phyloP scores from a whole-genome alignment of 495 filamentous ascomycete species.

The Lasiosphaeriaceae sp. region DNA sequence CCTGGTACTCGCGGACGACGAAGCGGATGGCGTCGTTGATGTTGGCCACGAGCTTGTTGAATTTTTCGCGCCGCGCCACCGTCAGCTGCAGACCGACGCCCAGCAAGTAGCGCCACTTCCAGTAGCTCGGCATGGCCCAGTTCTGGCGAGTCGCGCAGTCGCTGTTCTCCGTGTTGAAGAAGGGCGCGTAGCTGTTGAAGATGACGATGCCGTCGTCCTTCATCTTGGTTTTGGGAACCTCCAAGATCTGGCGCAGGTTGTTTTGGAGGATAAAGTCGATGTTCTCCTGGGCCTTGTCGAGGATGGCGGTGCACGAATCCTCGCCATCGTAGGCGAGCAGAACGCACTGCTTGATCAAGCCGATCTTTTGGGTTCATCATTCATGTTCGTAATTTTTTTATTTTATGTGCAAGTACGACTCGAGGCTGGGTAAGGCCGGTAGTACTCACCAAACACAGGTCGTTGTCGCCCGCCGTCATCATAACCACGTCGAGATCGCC shows the following conservation, averaged over 20 bases:
- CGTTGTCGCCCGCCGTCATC: slow-evolving; percentile 32
- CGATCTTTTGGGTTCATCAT: neutral
- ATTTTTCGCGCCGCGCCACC: slow-evolving; percentile 42
- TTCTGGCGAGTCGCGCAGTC: slow-evolving; percentile 28
- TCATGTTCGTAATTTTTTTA: neutral
- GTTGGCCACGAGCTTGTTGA: slow-evolving; percentile 23
- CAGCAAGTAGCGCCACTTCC: no score
- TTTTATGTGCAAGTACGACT: neutral
- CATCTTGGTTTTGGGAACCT: slow-evolving; percentile 19
- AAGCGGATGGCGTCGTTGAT: slow-evolving; percentile 20
- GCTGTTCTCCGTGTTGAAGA: slow-evolving; percentile 21
- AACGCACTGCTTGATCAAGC: slow-evolving; percentile 26
- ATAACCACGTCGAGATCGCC: slow-evolving; percentile 24
- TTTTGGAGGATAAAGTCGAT: slow-evolving; percentile 18
- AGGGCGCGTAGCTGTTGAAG: slow-evolving; percentile 23
- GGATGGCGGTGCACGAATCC: slow-evolving; percentile 14
- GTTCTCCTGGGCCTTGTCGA: slow-evolving; percentile 20
- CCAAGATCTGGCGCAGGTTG: slow-evolving; percentile 20
- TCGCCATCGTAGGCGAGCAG: slow-evolving; percentile 13
- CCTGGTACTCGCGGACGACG: slow-evolving; percentile 10
- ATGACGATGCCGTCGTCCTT: slow-evolving; percentile 21
- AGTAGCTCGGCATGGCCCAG: no score
- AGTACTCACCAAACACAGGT: slow-evolving; percentile 33
- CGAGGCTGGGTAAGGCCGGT: no score
- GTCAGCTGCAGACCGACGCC: slow-evolving; percentile 33